Evolutionary conservation across 805 yeast genomes (phyloP).

Genomic region (Pichia nanzhaoensis): DNA sequence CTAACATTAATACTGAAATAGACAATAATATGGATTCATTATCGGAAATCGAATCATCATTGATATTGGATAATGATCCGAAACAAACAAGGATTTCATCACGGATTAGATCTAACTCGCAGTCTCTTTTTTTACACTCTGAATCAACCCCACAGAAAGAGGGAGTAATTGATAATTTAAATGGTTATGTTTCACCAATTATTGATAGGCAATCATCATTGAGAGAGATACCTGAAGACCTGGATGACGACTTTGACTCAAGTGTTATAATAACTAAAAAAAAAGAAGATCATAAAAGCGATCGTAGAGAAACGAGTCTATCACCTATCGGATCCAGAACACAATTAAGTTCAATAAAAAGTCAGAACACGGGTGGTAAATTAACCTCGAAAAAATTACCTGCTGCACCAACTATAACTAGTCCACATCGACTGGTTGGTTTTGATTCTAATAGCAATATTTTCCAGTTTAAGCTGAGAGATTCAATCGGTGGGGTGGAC

Average conservation of each 20-base stretch:
- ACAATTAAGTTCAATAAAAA: background rate
- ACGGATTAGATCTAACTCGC: background rate
- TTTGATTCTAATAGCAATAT: slow-evolving; percentile 10
- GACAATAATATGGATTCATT: slow-evolving; percentile 3
- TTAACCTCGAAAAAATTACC: slow-evolving; percentile 13
- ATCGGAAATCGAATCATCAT: slow-evolving; percentile 10
- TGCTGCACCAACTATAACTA: slow-evolving; percentile 16
- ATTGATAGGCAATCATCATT: background rate
- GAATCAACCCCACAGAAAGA: slow-evolving; percentile 10
- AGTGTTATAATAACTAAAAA: slow-evolving; percentile 7
- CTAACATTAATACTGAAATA: background rate
- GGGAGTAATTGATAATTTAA: background rate
- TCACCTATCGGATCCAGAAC: too few relatives aligned
- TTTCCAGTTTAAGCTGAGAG: slow-evolving; percentile 7
- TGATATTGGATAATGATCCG: slow-evolving; percentile 6
- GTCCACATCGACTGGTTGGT: slow-evolving; percentile 18
- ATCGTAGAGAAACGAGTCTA: background rate
- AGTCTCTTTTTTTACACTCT: slow-evolving; percentile 3
- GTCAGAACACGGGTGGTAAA: background rate
- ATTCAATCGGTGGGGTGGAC: background rate
- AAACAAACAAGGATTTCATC: background rate
- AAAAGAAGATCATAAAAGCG: background rate
- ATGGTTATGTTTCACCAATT: background rate
- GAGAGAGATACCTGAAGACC: background rate
- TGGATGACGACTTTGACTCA: slow-evolving; percentile 5